These are phyloP conservation scores for Antitrichia curtipendula DNA, from an alignment of 225 moss, liverwort and hornwort genomes.

Conservation along the genomic window DNA sequence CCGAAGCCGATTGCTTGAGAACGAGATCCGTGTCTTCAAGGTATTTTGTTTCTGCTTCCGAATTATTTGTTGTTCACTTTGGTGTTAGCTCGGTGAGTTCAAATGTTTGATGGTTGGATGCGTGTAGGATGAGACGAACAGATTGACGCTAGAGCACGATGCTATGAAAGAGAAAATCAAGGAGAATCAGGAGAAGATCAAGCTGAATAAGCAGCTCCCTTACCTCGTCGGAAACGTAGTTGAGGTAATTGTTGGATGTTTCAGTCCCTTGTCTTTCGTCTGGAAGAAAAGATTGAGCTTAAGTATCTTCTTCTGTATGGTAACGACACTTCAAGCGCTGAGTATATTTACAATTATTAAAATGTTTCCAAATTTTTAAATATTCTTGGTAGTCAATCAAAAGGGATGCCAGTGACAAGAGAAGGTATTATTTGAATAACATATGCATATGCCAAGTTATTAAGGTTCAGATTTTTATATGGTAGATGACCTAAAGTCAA, in stretches of 20 bases:
- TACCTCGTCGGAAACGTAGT: constrained; percentile 95
- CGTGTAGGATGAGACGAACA: constrained; percentile 64
- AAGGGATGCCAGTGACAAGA: neutral
- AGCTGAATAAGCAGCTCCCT: constrained; percentile 92
- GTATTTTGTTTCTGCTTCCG: neutral
- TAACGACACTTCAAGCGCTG: neutral
- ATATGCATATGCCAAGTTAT: neutral
- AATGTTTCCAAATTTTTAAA: neutral
- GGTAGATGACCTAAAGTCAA: neutral
- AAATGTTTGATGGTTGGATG: neutral
- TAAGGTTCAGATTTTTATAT: neutral
- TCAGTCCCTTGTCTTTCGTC: neutral
- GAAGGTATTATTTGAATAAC: neutral
- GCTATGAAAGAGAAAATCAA: constrained; percentile 80
- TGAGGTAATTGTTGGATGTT: constrained; percentile 35
- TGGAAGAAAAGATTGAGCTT: neutral
- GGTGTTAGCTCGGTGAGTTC: neutral
- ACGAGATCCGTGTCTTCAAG: constrained; percentile 83
- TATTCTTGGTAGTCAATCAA: neutral
- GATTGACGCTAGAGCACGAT: constrained; percentile 72
- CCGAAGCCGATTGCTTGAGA: constrained; percentile 76
- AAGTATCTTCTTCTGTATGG: neutral
- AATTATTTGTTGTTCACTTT: neutral
- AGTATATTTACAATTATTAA: neutral
- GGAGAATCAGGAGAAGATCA: constrained; percentile 99